These are phyloP conservation scores for Plasmodium malariae DNA, from an alignment of 169 alveolate species.

Conservation along the genomic window DNA sequence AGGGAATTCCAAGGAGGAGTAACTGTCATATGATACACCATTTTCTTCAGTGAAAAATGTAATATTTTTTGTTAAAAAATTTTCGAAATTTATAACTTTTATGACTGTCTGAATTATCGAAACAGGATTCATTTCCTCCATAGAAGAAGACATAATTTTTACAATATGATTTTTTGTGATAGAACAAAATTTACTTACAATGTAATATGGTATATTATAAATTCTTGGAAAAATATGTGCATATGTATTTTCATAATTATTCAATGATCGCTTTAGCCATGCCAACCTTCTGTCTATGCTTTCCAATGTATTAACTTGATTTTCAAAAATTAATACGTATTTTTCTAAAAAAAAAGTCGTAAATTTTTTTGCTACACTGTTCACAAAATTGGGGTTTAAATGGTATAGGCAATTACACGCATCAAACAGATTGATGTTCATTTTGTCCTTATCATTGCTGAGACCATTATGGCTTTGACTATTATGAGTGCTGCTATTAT, in stretches of 20 bases:
- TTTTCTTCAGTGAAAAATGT: not conserved
- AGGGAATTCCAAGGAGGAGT: slow-evolving; percentile 37
- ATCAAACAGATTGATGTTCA: slow-evolving; percentile 53
- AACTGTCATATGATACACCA: not conserved
- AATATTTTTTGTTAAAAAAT: slow-evolving; percentile 39
- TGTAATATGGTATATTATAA: slow-evolving; percentile 50
- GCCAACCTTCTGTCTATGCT: slow-evolving; percentile 68
- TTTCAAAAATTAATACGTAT: slow-evolving; percentile 38
- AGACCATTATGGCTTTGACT: not conserved
- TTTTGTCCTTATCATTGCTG: not conserved
- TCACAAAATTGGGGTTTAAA: slow-evolving; percentile 11
- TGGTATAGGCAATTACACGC: slow-evolving; percentile 69
- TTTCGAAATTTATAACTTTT: slow-evolving; percentile 67
- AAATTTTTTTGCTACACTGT: slow-evolving; percentile 36
- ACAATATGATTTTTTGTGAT: slow-evolving; percentile 54
- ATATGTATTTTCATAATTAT: slow-evolving; percentile 65
- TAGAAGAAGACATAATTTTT: slow-evolving; percentile 63
- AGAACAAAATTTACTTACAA: slow-evolving; percentile 51
- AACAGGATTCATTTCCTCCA: slow-evolving; percentile 45
- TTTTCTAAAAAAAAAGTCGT: slow-evolving; percentile 61
- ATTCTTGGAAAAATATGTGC: slow-evolving; percentile 37
- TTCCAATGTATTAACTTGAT: slow-evolving; percentile 67
- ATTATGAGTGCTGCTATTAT: not conserved
- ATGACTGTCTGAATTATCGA: slow-evolving; percentile 59
- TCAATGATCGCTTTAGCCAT: slow-evolving; percentile 58